Evolutionary conservation across 495 filamentous ascomycete genomes (phyloP).

Genomic region (Penicillium cataractarum): DNA sequence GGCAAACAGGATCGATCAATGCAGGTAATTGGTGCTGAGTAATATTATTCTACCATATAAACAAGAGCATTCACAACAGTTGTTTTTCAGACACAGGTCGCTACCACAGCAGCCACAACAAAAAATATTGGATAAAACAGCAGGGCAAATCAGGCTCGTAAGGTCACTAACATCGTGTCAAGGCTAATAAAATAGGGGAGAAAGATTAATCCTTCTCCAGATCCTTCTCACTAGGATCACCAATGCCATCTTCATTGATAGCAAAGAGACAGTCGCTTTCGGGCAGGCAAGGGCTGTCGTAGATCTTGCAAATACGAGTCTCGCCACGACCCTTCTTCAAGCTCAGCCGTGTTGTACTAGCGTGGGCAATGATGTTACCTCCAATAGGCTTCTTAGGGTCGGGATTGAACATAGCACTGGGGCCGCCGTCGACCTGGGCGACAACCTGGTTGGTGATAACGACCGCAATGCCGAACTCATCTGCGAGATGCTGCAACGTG

Average conservation of each 20-base stretch:
- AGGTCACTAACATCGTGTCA: constrained; percentile 39
- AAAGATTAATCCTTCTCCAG: constrained; percentile 70
- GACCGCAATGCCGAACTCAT: constrained; percentile 97
- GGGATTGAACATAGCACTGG: constrained; percentile 96
- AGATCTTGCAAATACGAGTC: constrained; percentile 97
- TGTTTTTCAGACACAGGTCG: background rate
- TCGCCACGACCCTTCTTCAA: constrained; percentile 94
- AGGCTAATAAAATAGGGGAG: background rate
- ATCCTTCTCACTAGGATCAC: constrained; percentile 94
- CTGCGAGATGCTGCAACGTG: constrained; percentile 87
- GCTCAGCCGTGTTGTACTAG: constrained; percentile 86
- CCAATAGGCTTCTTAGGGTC: constrained; percentile 99
- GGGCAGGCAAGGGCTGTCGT: constrained; percentile 94
- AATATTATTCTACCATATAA: constrained; percentile 3
- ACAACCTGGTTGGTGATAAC: constrained; percentile 99
- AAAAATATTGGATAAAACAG: constrained; percentile 15
- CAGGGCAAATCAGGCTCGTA: constrained; percentile 28
- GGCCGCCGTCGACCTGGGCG: constrained; percentile 95
- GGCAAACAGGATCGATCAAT: background rate
- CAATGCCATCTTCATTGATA: constrained; percentile 95
- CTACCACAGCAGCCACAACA: constrained; percentile 3
- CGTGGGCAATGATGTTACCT: constrained; percentile 97
- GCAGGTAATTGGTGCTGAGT: background rate
- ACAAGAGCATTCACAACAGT: background rate
- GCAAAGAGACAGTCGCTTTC: constrained; percentile 97